Evolutionary conservation across 352 stramenopile genomes (phyloP).

Genomic region (Halophytophthora batemanensis): DNA sequence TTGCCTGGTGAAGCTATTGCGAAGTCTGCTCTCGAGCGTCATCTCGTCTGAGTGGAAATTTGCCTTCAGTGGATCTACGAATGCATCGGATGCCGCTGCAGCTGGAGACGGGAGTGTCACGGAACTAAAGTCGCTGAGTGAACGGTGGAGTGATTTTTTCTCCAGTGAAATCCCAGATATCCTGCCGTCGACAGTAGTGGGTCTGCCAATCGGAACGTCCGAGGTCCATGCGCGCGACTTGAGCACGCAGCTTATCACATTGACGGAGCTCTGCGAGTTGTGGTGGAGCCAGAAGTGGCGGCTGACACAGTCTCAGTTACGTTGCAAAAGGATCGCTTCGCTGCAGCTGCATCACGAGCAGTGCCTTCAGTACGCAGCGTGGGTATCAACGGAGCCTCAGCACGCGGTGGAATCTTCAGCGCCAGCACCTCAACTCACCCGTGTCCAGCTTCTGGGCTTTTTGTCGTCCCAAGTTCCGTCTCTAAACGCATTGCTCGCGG

Average conservation of each 20-base stretch:
- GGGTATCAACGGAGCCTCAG: constrained; percentile 17
- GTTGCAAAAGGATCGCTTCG: constrained; percentile 8
- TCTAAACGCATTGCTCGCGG: constrained; percentile 32
- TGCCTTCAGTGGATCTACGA: constrained; percentile 11
- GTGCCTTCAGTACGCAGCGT: constrained; percentile 40
- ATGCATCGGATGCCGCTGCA: not conserved
- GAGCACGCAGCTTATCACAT: constrained; percentile 7
- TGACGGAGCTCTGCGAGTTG: constrained; percentile 20
- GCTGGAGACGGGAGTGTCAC: not conserved
- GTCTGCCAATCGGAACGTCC: constrained; percentile 6
- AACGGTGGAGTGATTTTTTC: constrained; percentile 30
- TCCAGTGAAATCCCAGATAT: constrained; percentile 30
- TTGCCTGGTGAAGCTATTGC: constrained; percentile 24
- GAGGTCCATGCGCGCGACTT: constrained; percentile 9
- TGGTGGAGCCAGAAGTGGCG: constrained; percentile 21
- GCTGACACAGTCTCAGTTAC: constrained; percentile 8
- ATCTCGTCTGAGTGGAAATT: constrained; percentile 51
- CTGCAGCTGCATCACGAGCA: constrained; percentile 22
- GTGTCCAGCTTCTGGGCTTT: constrained; percentile 34
- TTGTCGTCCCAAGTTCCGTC: constrained; percentile 37
- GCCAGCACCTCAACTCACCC: constrained; percentile 12
- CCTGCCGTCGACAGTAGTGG: constrained; percentile 23
- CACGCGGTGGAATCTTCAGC: not conserved
- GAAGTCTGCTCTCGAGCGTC: constrained; percentile 24
- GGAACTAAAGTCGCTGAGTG: constrained; percentile 5